These are phyloP conservation scores for Boeremia exigua DNA, from an alignment of 2,329 filamentous ascomycete species.

Conservation along the genomic window DNA sequence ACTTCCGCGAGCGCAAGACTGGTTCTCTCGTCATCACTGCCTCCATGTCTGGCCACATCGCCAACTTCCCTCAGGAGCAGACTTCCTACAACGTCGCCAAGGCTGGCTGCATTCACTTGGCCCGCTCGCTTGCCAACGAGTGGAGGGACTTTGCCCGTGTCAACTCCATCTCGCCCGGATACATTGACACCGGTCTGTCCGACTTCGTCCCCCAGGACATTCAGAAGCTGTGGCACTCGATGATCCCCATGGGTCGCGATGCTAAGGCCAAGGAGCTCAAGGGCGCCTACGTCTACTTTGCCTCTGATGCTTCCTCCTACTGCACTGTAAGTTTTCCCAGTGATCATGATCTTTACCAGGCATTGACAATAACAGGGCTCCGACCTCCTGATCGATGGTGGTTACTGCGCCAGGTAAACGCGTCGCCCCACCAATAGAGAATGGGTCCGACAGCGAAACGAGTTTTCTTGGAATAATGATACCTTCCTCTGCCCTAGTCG, in stretches of 20 bases:
- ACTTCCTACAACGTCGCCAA: slow-evolving; percentile 59
- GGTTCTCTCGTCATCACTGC: slow-evolving; percentile 71
- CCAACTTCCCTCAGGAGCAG: slow-evolving; percentile 81
- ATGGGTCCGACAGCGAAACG: slow-evolving; percentile 16
- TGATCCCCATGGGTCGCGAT: slow-evolving; percentile 81
- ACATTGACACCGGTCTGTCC: slow-evolving; percentile 71
- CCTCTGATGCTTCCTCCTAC: slow-evolving; percentile 82
- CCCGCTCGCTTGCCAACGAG: slow-evolving; percentile 69
- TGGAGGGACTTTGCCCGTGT: slow-evolving; percentile 73
- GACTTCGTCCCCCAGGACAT: slow-evolving; percentile 72
- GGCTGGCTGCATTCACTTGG: slow-evolving; percentile 70
- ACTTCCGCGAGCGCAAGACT: slow-evolving; percentile 71
- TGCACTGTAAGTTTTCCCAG: slow-evolving; percentile 64
- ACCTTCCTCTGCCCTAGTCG: slow-evolving; percentile 26
- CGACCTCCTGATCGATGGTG: slow-evolving; percentile 78
- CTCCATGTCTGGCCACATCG: slow-evolving; percentile 80
- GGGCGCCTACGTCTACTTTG: slow-evolving; percentile 81
- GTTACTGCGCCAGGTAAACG: slow-evolving; percentile 61
- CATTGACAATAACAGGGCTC: slow-evolving; percentile 52
- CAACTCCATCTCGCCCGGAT: slow-evolving; percentile 71
- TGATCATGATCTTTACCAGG: slow-evolving; percentile 29
- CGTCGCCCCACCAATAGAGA: slow-evolving; percentile 24
- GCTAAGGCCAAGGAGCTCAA: slow-evolving; percentile 78
- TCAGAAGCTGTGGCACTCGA: slow-evolving; percentile 76
- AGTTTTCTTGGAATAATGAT: slow-evolving; percentile 23